A percentile compares a stretch with the other conserved stretches of the same genome.
Conservation (phyloP, 169 alveolate genomes). For the Plasmodium falciparum region DNA sequence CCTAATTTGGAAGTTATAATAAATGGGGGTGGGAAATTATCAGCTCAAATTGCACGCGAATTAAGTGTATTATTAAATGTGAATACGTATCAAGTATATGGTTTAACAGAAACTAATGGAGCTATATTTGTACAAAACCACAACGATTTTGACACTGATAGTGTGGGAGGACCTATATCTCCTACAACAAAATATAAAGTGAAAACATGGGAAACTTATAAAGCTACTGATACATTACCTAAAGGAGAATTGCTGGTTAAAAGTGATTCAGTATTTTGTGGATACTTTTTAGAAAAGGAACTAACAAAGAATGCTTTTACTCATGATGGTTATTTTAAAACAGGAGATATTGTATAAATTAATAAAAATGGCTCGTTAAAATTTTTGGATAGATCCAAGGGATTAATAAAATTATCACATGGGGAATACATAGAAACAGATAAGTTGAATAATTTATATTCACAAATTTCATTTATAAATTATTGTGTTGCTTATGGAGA, state of each 20-base stretch:
- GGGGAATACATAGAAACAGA: slow-evolving; percentile 94
- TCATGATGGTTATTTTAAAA: slow-evolving; percentile 92
- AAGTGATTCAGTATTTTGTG: slow-evolving; percentile 90
- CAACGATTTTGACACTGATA: not conserved
- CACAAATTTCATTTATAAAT: slow-evolving; percentile 20
- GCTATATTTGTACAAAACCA: slow-evolving; percentile 17
- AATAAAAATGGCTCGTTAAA: slow-evolving; percentile 90
- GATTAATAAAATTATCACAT: slow-evolving; percentile 94
- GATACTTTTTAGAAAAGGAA: slow-evolving; percentile 92
- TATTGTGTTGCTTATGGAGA: slow-evolving; percentile 73
- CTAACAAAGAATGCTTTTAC: slow-evolving; percentile 89
- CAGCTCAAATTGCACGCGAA: slow-evolving; percentile 28
- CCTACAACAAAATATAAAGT: slow-evolving; percentile 11
- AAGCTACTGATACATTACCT: slow-evolving; percentile 87
- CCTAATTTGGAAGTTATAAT: slow-evolving; percentile 13
- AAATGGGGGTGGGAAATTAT: slow-evolving; percentile 68
- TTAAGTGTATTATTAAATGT: slow-evolving; percentile 17
- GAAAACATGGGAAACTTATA: slow-evolving; percentile 60
- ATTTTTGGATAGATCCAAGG: slow-evolving; percentile 95
- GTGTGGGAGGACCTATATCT: slow-evolving; percentile 35
- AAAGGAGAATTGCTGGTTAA: slow-evolving; percentile 94
- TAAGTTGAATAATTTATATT: slow-evolving; percentile 28
- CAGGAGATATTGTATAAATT: slow-evolving; percentile 95
- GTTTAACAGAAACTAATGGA: slow-evolving; percentile 57
- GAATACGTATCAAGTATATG: slow-evolving; percentile 45